Evolutionary conservation across 768 basidiomycete species (phyloP).

Genomic region (Suillus luteus): DNA sequence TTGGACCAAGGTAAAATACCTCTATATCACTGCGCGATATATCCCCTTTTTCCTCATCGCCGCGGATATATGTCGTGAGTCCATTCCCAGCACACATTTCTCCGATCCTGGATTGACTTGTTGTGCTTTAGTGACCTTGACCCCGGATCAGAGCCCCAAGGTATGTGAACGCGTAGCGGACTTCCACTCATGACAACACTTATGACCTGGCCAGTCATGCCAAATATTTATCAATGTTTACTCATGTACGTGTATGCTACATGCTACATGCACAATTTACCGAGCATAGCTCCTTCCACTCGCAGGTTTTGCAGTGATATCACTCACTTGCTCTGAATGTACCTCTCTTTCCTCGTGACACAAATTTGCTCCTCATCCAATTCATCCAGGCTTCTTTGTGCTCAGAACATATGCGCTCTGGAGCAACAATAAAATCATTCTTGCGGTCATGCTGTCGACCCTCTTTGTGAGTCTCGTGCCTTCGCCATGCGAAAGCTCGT

Average conservation of each 20-base stretch:
- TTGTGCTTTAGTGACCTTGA: not conserved
- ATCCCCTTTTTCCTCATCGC: not conserved
- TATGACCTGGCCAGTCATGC: not conserved
- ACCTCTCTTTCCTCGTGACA: not conserved
- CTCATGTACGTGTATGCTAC: not conserved
- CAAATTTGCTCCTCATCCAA: not conserved
- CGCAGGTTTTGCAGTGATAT: not conserved
- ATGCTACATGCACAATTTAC: not conserved
- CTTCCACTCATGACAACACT: not conserved
- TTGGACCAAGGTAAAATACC: not conserved
- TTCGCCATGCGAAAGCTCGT: no score
- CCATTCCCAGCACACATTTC: not conserved
- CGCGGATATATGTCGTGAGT: not conserved
- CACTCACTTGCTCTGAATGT: constrained; percentile 5
- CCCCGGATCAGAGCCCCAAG: not conserved
- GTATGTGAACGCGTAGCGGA: not conserved
- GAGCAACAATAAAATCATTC: not conserved
- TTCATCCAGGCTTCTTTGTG: not conserved
- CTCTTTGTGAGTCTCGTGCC: not conserved
- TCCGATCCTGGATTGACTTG: not conserved
- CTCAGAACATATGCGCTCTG: not conserved
- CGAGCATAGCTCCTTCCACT: not conserved
- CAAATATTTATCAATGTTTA: not conserved
- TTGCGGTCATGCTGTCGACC: not conserved
- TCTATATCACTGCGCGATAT: not conserved